These are phyloP conservation scores for Coleophoma cylindrospora DNA, from an alignment of 2,329 filamentous ascomycete genomes.

Conservation along the genomic window DNA sequence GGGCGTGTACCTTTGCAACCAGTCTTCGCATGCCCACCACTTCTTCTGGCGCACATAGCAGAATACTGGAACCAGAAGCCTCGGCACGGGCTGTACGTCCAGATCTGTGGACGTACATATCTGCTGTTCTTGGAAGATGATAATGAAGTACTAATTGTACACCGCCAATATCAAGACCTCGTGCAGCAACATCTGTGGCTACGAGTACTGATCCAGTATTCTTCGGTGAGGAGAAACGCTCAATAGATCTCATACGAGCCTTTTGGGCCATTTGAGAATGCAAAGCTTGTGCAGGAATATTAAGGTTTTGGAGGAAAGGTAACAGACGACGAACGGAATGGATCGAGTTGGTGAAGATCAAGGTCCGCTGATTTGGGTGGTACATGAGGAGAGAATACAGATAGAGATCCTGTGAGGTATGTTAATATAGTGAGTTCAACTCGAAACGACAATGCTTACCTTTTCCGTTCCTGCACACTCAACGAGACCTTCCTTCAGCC, in stretches of 20 bases:
- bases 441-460: constrained; percentile 36
- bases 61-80: constrained; percentile 71
- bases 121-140: constrained; percentile 85
- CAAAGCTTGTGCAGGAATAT: constrained; percentile 69
- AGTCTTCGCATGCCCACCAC: constrained; percentile 78
- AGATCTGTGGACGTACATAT: constrained; percentile 92
- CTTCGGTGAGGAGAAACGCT: constrained; percentile 71
- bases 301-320: constrained; percentile 78
- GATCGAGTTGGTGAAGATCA: constrained; percentile 96
- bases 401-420: constrained; percentile 66
- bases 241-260: constrained; percentile 85
- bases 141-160: constrained; percentile 93
- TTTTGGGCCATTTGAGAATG: constrained; percentile 97
- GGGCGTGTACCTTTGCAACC: constrained; percentile 80
- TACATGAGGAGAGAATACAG: constrained; percentile 84
- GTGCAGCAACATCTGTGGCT: constrained; percentile 88
- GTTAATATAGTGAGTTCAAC: constrained; percentile 12
- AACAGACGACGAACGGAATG: constrained; percentile 82
- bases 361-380: constrained; percentile 72
- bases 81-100: constrained; percentile 87
- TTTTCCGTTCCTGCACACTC: constrained; percentile 94
- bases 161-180: constrained; percentile 86
- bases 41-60: constrained; percentile 90
- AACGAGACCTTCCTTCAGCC: constrained; percentile 82
- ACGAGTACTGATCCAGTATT: constrained; percentile 64